A percentile compares a stretch with the other conserved stretches of the same genome.
These are phyloP conservation scores for Cryphonectria japonica DNA, from an alignment of 2,329 filamentous ascomycete genomes.

Conservation along the genomic window DNA sequence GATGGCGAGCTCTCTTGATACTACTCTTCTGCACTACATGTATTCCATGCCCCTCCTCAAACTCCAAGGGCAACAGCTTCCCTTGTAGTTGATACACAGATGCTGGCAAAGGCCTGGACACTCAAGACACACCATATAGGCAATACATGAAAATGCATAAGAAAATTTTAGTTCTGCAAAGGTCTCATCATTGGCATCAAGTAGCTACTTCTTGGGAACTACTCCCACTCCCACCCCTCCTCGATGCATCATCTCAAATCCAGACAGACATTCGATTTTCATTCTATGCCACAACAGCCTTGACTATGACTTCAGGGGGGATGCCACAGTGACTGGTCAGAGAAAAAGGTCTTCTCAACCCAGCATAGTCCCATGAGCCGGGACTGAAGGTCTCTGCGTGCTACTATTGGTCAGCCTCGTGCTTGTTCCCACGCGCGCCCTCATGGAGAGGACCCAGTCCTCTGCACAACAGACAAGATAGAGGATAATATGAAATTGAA, in stretches of 20 bases:
- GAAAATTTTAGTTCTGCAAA: too few species aligned
- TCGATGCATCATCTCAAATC: not conserved
- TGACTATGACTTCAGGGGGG: not conserved
- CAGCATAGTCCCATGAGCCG: not conserved
- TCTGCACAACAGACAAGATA: not conserved
- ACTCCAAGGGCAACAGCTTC: too few species aligned
- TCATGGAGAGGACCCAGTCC: not conserved
- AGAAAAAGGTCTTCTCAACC: not conserved
- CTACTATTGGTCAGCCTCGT: not conserved
- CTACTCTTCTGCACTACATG: too few species aligned
- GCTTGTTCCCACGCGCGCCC: not conserved
- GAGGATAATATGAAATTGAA: not conserved
- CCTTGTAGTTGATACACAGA: too few species aligned
- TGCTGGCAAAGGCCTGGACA: not conserved
- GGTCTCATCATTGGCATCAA: too few species aligned
- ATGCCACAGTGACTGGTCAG: not conserved
- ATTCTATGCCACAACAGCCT: not conserved
- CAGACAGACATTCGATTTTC: not conserved
- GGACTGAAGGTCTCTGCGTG: not conserved
- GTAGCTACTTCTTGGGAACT: not conserved
- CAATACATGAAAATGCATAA: not conserved
- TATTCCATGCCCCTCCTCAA: too few species aligned
- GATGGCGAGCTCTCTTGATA: too few species aligned
- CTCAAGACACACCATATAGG: not conserved
- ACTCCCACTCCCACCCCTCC: not conserved